These are phyloP conservation scores for Cyanodermella asteris DNA, from an alignment of 2,329 filamentous ascomycete species.

Conservation along the genomic window DNA sequence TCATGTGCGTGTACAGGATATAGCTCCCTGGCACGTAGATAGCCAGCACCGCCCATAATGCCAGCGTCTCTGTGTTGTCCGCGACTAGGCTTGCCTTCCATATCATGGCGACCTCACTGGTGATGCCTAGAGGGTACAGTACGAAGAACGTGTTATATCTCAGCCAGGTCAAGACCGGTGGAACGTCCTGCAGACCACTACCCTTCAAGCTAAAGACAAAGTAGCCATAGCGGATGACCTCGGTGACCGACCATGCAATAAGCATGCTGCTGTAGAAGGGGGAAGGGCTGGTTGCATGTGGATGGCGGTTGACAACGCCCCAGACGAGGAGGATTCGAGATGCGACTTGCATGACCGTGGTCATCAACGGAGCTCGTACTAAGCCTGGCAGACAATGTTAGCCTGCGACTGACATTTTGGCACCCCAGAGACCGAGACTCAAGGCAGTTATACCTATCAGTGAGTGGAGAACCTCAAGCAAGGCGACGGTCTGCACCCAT, in stretches of 20 bases:
- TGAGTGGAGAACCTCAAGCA: slow-evolving; percentile 67
- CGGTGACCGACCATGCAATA: slow-evolving; percentile 69
- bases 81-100: slow-evolving; percentile 45
- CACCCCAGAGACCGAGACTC: too few relatives aligned
- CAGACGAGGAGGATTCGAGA: slow-evolving; percentile 77
- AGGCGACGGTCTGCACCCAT: slow-evolving; percentile 65
- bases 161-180: slow-evolving; percentile 51
- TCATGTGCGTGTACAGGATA: slow-evolving; percentile 84
- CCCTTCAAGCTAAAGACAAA: slow-evolving; percentile 55
- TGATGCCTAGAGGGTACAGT: slow-evolving; percentile 79
- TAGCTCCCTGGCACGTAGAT: slow-evolving; percentile 61
- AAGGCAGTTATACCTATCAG: slow-evolving; percentile 48
- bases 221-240: slow-evolving; percentile 83
- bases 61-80: slow-evolving; percentile 26
- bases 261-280: slow-evolving; percentile 57
- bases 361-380: slow-evolving; percentile 65
- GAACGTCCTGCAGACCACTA: too few relatives aligned
- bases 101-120: slow-evolving; percentile 66
- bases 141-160: slow-evolving; percentile 76
- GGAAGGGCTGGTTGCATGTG: slow-evolving; percentile 33
- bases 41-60: slow-evolving; percentile 42
- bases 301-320: slow-evolving; percentile 58
- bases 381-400: slow-evolving; percentile 32
- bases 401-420: too few relatives aligned
- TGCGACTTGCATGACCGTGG: slow-evolving; percentile 76